Evolutionary conservation across 164 flowering plant genomes (phyloP), one percentile per base, ranked within the genome.

Genomic region (Vitis rupestris): DNA sequence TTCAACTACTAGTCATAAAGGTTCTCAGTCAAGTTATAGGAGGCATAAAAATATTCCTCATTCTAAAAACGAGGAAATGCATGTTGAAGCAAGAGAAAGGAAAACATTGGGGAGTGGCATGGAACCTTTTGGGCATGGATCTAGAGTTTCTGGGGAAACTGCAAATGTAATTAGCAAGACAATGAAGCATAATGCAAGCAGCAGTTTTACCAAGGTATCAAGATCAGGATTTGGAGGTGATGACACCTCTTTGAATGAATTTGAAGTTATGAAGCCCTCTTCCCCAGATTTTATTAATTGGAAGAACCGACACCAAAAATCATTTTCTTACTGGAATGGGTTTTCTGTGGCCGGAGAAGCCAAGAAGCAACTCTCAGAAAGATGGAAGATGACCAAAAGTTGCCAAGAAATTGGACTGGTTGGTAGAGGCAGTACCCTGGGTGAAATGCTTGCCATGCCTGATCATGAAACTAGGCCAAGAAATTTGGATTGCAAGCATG

Each of bases 391-490:
- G 47, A 64, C 65, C 4, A 64, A 75, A 59, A 54, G 37, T n/a
- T 58, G 16, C 67, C 69, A 71, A 64, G 77, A 79, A 23, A 72
- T 61, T 65, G 72, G 70, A 60, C 62, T 44, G 2, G 59, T 50
- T 63, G 1, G 16, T 69, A 51, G 63, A 60, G 49, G 69, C 64
- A 56, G 30, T 52, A 75, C 72, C 50, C 71, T 67, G 13, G 78
- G 71, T 66, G 75, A 82, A 74, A 68, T 80, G 75, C 71, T 75
- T 68, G 65, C 77, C 3, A 50, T 52, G 59, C 65, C 69, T 48
- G 55, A 50, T 72, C 52, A 49, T 11, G 59, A 60, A 53, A 57
- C 51, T 4, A 65, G 11, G 50, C 47, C 63, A 6, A 55, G 55
- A 69, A 63, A 37, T 56, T 52, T 61, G 56, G 9, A 65, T 70